Conservation (phyloP, 306 rosid species). For the Albizia julibrissin region DNA sequence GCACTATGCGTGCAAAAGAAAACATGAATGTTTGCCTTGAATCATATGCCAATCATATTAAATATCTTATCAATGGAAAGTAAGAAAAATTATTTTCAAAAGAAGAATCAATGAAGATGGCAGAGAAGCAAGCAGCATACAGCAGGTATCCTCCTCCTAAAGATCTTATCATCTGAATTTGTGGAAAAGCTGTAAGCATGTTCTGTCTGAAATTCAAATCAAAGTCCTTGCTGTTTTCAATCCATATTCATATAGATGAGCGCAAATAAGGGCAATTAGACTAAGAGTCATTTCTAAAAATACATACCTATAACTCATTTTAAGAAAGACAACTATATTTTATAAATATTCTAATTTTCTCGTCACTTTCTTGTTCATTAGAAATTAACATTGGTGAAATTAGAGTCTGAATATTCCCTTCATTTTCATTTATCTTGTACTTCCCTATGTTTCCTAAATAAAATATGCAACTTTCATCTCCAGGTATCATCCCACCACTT, state of each 20-base stretch:
- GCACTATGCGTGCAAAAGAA: background rate
- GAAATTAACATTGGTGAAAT: background rate
- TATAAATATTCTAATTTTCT: background rate
- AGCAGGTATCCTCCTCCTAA: background rate
- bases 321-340: too few relatives aligned
- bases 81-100: background rate
- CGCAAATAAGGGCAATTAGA: too few relatives aligned
- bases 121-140: background rate
- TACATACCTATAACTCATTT: too few relatives aligned
- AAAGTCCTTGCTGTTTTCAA: too few relatives aligned
- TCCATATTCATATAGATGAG: too few relatives aligned
- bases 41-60: background rate
- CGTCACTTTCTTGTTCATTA: background rate
- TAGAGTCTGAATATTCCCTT: background rate
- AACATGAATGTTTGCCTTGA: constrained; percentile 2
- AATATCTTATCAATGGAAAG: background rate
- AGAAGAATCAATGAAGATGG: background rate
- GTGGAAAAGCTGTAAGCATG: constrained; percentile 1
- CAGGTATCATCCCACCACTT: background rate
- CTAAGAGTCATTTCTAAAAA: too few relatives aligned
- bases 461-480: background rate
- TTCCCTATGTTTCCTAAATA: background rate
- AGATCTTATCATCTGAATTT: constrained; percentile 8
- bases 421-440: background rate
- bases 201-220: background rate